These are phyloP conservation scores for Taphrina flavorubra DNA, from an alignment of 1,139 yeast genomes.

Conservation along the genomic window DNA sequence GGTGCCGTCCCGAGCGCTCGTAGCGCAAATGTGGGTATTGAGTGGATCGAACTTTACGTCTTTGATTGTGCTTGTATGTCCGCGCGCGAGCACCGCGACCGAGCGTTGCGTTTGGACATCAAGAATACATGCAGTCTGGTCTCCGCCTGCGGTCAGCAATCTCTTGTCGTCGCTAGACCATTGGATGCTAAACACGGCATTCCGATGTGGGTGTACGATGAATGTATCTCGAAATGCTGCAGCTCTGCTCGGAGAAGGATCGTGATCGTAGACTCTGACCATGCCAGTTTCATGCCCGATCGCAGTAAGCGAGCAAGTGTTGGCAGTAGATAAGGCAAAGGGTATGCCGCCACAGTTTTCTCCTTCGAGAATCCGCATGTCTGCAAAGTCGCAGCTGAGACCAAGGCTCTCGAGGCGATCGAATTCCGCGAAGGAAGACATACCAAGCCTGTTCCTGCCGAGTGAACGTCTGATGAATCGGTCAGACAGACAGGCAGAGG, in stretches of 20 bases:
- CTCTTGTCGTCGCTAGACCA: conserved; percentile 40
- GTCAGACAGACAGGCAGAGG: conserved; percentile 5
- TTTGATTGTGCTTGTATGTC: conserved; percentile 37
- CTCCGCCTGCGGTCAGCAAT: conserved; percentile 41
- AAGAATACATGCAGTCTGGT: conserved; percentile 25
- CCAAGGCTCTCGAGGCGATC: conserved; percentile 8
- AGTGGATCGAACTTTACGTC: conserved; percentile 30
- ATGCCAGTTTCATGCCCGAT: conserved; percentile 37
- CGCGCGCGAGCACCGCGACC: conserved; percentile 11
- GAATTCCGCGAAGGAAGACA: background rate
- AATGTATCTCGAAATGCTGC: conserved; percentile 10
- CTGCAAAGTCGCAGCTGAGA: background rate
- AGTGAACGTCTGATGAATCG: conserved; percentile 1
- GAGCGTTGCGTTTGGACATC: conserved; percentile 37
- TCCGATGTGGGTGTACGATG: conserved; percentile 30
- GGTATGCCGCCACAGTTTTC: conserved; percentile 30
- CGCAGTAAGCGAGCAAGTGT: conserved; percentile 39
- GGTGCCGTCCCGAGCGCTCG: conserved; percentile 41
- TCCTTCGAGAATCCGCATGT: background rate
- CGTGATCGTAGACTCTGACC: conserved; percentile 36
- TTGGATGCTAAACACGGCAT: conserved; percentile 39
- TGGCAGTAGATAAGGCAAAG: conserved; percentile 36
- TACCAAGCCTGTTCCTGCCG: background rate
- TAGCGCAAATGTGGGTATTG: conserved; percentile 22
- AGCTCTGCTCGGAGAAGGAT: background rate